Percentiles rank a stretch among this genome's conserved stretches.
phyloP scores from a whole-genome alignment of 768 basidiomycete genomes.

The Coprinellus aureogranulatus region DNA sequence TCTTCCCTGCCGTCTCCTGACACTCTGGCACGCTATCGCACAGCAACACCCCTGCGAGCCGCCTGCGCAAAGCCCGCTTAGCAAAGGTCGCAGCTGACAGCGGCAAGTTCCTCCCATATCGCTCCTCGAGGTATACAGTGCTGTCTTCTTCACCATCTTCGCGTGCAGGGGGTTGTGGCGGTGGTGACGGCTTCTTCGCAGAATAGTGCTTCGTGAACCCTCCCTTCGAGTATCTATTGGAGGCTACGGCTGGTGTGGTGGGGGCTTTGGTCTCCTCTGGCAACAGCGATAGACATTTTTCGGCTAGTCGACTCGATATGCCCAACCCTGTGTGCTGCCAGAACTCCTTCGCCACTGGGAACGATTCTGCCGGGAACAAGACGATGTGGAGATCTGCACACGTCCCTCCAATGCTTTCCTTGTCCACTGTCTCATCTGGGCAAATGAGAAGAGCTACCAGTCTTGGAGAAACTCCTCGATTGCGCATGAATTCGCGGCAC shows the following conservation, averaged over 20 bases:
- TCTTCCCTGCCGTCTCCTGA: conserved; percentile 38
- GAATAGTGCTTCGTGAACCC: conserved; percentile 60
- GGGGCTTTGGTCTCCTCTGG: conserved; percentile 38
- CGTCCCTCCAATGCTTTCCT: conserved; percentile 20
- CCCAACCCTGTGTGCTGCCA: conserved; percentile 96
- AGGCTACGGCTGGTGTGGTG: background rate
- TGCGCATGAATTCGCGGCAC: conserved; percentile 71
- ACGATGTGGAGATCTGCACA: conserved; percentile 76
- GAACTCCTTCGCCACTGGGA: conserved; percentile 77
- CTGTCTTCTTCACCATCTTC: conserved; percentile 66
- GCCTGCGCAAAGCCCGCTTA: conserved; percentile 81
- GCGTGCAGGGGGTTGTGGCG: conserved; percentile 4
- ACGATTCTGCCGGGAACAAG: conserved; percentile 64
- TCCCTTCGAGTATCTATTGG: conserved; percentile 24
- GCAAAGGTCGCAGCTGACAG: conserved; percentile 69
- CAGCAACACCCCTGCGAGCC: conserved; percentile 84
- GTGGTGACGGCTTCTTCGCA: conserved; percentile 11
- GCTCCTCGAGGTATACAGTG: conserved; percentile 81
- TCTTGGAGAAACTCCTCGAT: conserved; percentile 47
- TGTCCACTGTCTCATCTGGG: conserved; percentile 45
- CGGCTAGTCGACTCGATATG: conserved; percentile 84
- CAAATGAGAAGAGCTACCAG: conserved; percentile 71
- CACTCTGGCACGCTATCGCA: conserved; percentile 50
- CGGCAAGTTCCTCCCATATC: conserved; percentile 90
- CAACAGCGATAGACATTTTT: conserved; percentile 73